A percentile compares a stretch with the other conserved stretches of the same genome.
These are phyloP conservation scores for Erodium moschatum DNA, from an alignment of 441 rosid genomes.

Conservation along the genomic window DNA sequence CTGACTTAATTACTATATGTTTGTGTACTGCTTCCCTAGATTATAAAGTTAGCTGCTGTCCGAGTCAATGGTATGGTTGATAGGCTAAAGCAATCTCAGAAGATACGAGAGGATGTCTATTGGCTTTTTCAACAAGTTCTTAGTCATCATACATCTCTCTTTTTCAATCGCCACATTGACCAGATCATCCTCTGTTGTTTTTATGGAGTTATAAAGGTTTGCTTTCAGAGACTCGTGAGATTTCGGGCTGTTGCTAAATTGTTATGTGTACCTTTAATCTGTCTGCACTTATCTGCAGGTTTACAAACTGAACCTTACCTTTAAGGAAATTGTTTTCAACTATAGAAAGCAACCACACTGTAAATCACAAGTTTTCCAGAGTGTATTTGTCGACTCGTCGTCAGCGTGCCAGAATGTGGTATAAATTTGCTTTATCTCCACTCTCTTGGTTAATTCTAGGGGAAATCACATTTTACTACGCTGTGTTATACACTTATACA, in stretches of 20 bases:
- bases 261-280: neutral
- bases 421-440: slow-evolving; percentile 19
- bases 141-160: slow-evolving; percentile 60
- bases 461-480: too few species aligned
- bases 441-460: neutral
- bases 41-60: slow-evolving; percentile 89
- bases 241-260: slow-evolving; percentile 17
- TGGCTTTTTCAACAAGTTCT: slow-evolving; percentile 76
- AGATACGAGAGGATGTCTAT: slow-evolving; percentile 75
- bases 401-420: slow-evolving; percentile 58
- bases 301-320: slow-evolving; percentile 68
- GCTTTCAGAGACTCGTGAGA: slow-evolving; percentile 20
- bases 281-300: slow-evolving; percentile 39
- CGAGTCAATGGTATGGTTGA: slow-evolving; percentile 94
- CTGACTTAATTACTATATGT: neutral
- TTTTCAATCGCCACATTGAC: slow-evolving; percentile 89
- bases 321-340: slow-evolving; percentile 74
- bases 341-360: slow-evolving; percentile 96
- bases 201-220: slow-evolving; percentile 85
- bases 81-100: slow-evolving; percentile 75
- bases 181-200: slow-evolving; percentile 97
- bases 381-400: slow-evolving; percentile 68
- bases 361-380: slow-evolving; percentile 82
- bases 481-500: neutral
- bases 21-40: slow-evolving; percentile 30